Conservation (phyloP, 1,284 basidiomycete genomes). For the Irpex rosettiformis region DNA sequence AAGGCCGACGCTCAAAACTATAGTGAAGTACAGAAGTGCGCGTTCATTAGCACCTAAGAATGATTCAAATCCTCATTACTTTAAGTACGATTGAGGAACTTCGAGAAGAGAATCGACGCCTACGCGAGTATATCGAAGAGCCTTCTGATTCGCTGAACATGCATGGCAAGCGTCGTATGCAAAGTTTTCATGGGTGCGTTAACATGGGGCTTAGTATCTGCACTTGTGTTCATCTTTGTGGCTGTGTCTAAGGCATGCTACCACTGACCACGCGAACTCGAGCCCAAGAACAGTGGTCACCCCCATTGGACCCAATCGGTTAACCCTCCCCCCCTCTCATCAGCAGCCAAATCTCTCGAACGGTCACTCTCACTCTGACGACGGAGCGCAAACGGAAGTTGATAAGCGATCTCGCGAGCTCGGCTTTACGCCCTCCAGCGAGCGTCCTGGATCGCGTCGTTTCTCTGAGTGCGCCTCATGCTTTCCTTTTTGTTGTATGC, state of each 20-base stretch:
- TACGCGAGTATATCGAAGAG: constrained; percentile 33
- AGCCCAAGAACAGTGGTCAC: constrained; percentile 52
- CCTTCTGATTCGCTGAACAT: constrained; percentile 40
- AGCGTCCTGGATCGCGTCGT: constrained; percentile 43
- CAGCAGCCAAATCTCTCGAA: constrained; percentile 41
- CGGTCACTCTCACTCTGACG: constrained; percentile 24
- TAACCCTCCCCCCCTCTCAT: constrained; percentile 57
- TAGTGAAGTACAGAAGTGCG: constrained; percentile 51
- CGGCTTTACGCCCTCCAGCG: background rate
- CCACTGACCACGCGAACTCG: constrained; percentile 41
- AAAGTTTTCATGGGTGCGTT: constrained; percentile 42
- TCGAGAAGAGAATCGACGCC: constrained; percentile 44
- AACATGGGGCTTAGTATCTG: background rate
- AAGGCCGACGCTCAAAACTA: constrained; percentile 38
- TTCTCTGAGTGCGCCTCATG: constrained; percentile 40
- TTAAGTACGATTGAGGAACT: constrained; percentile 50
- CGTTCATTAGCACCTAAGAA: constrained; percentile 1
- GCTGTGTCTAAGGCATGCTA: constrained; percentile 16
- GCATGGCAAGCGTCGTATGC: constrained; percentile 65
- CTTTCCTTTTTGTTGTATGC: constrained; percentile 7
- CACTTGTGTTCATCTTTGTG: background rate
- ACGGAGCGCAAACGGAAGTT: constrained; percentile 20
- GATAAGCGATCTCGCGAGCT: background rate
- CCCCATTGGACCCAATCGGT: constrained; percentile 50
- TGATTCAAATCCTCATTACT: background rate